Conservation (phyloP, 495 filamentous ascomycete genomes). For the Trichodelitschia bisporula region DNA sequence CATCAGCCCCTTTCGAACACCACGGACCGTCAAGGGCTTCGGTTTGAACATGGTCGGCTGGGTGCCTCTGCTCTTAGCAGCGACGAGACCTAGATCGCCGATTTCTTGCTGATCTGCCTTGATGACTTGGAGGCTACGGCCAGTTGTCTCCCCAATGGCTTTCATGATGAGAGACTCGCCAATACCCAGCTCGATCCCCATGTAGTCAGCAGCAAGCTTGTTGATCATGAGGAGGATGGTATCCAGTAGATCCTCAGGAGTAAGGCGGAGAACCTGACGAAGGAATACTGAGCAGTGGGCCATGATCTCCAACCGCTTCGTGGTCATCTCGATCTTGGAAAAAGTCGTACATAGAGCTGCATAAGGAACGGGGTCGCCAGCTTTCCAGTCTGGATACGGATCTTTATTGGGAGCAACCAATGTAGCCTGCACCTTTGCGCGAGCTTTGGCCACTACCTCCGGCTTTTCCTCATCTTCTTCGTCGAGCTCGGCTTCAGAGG, state of each 20-base stretch:
- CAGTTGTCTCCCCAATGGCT: constrained; percentile 82
- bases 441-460: constrained; percentile 45
- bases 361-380: constrained; percentile 74
- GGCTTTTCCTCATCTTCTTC: constrained; percentile 47
- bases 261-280: constrained; percentile 74
- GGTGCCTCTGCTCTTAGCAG: constrained; percentile 77
- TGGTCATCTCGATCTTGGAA: constrained; percentile 77
- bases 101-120: constrained; percentile 90
- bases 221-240: constrained; percentile 92
- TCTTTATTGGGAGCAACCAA: constrained; percentile 41
- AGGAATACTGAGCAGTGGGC: constrained; percentile 79
- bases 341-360: constrained; percentile 89
- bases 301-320: constrained; percentile 65
- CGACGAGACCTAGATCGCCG: constrained; percentile 82
- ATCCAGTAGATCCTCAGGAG: constrained; percentile 65
- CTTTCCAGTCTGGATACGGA: constrained; percentile 83
- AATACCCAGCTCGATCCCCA: constrained; percentile 87
- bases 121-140: constrained; percentile 63
- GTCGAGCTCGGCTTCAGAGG: constrained; percentile 8
- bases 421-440: constrained; percentile 62
- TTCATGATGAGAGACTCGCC: constrained; percentile 98
- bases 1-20: constrained; percentile 73
- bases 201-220: constrained; percentile 88
- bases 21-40: constrained; percentile 64
- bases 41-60: constrained; percentile 97